phyloP scores from a whole-genome alignment of 2,329 filamentous ascomycete species.

The Ceratocystis colombiana region DNA sequence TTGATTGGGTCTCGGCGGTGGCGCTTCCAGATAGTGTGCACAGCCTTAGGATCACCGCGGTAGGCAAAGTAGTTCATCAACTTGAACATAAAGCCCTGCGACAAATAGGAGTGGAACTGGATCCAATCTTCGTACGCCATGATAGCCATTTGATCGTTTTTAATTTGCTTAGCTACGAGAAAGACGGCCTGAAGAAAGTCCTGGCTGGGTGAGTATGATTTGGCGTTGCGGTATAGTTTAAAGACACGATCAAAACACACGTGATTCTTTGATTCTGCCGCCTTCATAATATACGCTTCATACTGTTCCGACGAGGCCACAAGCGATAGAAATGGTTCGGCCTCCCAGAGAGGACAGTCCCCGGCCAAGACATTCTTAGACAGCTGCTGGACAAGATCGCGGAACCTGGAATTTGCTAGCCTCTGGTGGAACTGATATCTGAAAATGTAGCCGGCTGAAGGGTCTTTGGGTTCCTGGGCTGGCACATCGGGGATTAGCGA shows the following conservation, averaged over 20 bases:
- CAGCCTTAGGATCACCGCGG: slow-evolving; percentile 20
- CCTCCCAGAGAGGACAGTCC: slow-evolving; percentile 19
- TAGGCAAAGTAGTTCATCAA: slow-evolving; percentile 21
- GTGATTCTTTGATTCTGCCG: neutral
- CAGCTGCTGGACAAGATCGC: slow-evolving; percentile 19
- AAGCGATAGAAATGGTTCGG: slow-evolving; percentile 14
- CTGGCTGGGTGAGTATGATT: slow-evolving; percentile 12
- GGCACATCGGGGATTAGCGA: slow-evolving; percentile 12
- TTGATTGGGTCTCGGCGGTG: slow-evolving; percentile 12
- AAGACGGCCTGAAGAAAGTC: slow-evolving; percentile 11
- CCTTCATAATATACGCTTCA: slow-evolving; percentile 16
- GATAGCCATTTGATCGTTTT: slow-evolving; percentile 10
- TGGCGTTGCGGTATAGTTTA: slow-evolving; percentile 5
- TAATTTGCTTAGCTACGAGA: neutral
- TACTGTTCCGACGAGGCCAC: slow-evolving; percentile 6
- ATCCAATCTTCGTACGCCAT: slow-evolving; percentile 18
- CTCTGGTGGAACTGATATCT: slow-evolving; percentile 19
- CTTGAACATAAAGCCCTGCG: slow-evolving; percentile 3
- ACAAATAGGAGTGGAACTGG: slow-evolving; percentile 10
- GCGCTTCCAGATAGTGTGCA: slow-evolving; percentile 20
- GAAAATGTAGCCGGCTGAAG: slow-evolving; percentile 21
- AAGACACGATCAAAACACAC: slow-evolving; percentile 8
- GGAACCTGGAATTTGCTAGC: slow-evolving; percentile 19
- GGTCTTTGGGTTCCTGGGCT: slow-evolving; percentile 4
- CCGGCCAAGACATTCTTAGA: slow-evolving; percentile 11